Conservation (phyloP, 306 rosid species). For the Glycine soja region DNA sequence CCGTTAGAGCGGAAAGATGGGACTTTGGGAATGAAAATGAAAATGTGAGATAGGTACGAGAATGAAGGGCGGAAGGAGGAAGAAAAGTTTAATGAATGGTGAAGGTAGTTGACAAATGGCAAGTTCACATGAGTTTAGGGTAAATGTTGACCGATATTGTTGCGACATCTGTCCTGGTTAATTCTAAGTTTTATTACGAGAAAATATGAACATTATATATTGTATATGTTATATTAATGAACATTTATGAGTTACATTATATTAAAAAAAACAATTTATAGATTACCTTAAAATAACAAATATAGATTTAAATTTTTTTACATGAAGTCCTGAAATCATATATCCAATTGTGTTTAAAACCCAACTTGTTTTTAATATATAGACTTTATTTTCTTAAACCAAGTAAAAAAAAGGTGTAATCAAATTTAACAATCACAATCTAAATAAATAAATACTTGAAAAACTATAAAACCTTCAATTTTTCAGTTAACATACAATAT, state of each 20-base stretch:
- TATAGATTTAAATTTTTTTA: too few relatives aligned
- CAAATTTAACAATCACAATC: background rate
- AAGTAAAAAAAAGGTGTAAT: too few relatives aligned
- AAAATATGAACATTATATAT: background rate
- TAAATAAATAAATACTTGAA: background rate
- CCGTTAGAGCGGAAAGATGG: too few relatives aligned
- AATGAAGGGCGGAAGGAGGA: background rate
- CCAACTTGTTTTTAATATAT: too few relatives aligned
- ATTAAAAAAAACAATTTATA: too few relatives aligned
- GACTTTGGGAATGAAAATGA: too few relatives aligned
- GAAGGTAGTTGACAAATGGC: conserved; percentile 44
- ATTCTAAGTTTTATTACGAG: background rate
- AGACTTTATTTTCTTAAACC: background rate
- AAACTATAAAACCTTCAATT: background rate
- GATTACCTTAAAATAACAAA: too few relatives aligned
- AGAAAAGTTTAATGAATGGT: background rate
- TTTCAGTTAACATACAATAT: too few relatives aligned
- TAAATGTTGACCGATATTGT: background rate
- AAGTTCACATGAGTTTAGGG: conserved; percentile 5
- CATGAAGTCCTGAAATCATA: background rate
- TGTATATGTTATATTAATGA: too few relatives aligned
- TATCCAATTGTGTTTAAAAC: background rate
- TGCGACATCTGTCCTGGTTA: background rate
- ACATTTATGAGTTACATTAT: too few relatives aligned
- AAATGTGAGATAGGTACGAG: background rate